Base-by-base conservation (phyloP, 148 eudicot species). In the Talinum fruticosum region DNA sequence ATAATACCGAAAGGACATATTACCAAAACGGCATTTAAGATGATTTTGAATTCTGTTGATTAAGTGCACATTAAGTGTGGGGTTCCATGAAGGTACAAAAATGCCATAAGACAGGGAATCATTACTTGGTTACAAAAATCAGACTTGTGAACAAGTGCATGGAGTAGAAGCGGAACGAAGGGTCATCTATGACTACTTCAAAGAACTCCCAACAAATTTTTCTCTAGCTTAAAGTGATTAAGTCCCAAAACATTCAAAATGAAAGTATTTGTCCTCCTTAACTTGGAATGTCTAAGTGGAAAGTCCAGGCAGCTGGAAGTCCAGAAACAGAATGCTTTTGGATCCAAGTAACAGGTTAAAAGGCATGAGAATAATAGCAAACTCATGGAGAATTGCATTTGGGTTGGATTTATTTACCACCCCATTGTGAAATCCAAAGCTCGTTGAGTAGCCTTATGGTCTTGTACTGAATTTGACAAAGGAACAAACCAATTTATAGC, bases 401-500 rank as follows among this genome's bases (percentile, higher is more conserved):
- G 41, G 16, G 68, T 64, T 32, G 10, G 14, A 29, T 72, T 72
- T 61, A 47, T 18, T 15, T 67, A 80, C 86, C 88, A 85, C 66
- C 85, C 88, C 57, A 78, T 29, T 18, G 69, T 74, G 69, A 85
- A 82, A 59, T 82, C 87, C 1, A 66, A 38, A 24, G 75, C 78
- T 73, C 88, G 77, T 35, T 76, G 64, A 69, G 88, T 75, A 34
- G 85, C 88, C 49, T 80, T 59, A 19, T 24, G 18, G 45, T 79
- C 76, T 26, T 44, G 47, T 16, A 64, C 53, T 6, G 84, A 61
- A 0, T 72, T 76, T 24, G 85, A 82, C 59, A 76, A 36, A 8
- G 88, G 86, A 32, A 75, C 76, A 24, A 75, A 66, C 88, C 88
- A 86, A 5, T 44, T 71, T 32, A 84, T 47, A 0, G 74, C 75